Evolutionary conservation across 768 basidiomycete species (phyloP).

Genomic region (Tricholoma sp.): DNA sequence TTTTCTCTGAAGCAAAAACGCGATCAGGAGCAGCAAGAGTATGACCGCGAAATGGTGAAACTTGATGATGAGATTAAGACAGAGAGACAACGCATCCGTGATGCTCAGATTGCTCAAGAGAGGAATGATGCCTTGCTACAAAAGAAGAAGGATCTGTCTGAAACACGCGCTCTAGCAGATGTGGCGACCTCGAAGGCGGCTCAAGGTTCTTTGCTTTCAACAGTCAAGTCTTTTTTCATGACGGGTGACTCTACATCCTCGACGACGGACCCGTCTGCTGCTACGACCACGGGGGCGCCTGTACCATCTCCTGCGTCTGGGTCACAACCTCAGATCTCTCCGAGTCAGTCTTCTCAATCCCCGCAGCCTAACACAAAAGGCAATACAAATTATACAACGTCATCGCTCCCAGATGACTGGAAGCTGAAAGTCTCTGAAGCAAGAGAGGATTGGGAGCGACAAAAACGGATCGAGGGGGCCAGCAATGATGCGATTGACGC

Average conservation of each 20-base stretch:
- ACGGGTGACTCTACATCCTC: background rate
- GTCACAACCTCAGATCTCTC: background rate
- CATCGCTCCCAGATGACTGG: background rate
- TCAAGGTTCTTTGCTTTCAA: background rate
- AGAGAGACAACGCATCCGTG: background rate
- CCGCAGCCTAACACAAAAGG: background rate
- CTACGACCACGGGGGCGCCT: no score
- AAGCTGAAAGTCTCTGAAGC: slow-evolving; percentile 26
- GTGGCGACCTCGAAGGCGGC: background rate
- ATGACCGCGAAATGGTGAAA: background rate
- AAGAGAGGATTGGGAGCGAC: slow-evolving; percentile 48
- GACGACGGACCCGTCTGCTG: background rate
- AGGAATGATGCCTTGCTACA: background rate
- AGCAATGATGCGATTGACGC: slow-evolving; percentile 51
- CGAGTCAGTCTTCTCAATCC: background rate
- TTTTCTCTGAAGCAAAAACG: background rate
- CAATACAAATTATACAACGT: background rate
- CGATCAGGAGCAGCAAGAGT: background rate
- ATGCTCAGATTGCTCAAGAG: background rate
- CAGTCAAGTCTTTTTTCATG: background rate
- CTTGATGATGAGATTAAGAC: background rate
- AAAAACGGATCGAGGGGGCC: slow-evolving; percentile 51
- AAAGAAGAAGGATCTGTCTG: background rate
- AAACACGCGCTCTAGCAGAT: background rate
- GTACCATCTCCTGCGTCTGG: background rate